phyloP scores from a whole-genome alignment of 495 filamentous ascomycete genomes.

The Annulohypoxylon stygium region DNA sequence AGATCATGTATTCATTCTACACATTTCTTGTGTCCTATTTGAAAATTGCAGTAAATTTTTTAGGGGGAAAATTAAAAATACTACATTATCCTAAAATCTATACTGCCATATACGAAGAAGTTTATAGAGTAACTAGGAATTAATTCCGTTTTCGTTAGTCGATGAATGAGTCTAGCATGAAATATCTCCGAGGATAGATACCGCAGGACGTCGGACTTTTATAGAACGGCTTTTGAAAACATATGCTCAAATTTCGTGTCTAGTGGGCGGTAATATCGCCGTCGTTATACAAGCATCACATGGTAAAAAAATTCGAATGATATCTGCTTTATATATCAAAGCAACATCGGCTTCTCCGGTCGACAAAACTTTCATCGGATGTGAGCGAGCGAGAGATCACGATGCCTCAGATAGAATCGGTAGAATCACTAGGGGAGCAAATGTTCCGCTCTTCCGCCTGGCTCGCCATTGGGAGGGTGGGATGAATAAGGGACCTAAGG shows the following conservation, averaged over 20 bases:
- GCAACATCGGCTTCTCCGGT: not conserved
- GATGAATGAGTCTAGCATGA: not conserved
- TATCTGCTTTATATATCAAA: not conserved
- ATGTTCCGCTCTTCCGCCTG: conserved; percentile 34
- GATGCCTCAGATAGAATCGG: conserved; percentile 2
- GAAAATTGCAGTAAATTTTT: not conserved
- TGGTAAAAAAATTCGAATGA: not conserved
- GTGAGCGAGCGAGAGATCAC: conserved; percentile 11
- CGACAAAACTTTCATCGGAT: conserved; percentile 10
- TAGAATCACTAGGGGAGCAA: conserved; percentile 6
- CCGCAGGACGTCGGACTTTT: not conserved
- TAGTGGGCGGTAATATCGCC: not conserved
- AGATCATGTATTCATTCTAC: not conserved
- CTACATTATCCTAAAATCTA: not conserved
- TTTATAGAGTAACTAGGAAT: not conserved
- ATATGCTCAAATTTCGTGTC: not conserved
- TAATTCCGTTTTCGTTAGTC: not conserved
- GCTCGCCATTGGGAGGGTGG: conserved; percentile 12
- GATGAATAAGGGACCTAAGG: conserved; percentile 4
- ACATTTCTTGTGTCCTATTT: not conserved
- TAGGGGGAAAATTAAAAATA: not conserved
- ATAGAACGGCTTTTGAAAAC: not conserved
- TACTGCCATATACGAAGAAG: no score
- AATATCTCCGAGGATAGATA: not conserved
- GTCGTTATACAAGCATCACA: conserved; percentile 2